These are phyloP conservation scores for Glycine tomentella DNA, from an alignment of 306 rosid species.

Conservation along the genomic window DNA sequence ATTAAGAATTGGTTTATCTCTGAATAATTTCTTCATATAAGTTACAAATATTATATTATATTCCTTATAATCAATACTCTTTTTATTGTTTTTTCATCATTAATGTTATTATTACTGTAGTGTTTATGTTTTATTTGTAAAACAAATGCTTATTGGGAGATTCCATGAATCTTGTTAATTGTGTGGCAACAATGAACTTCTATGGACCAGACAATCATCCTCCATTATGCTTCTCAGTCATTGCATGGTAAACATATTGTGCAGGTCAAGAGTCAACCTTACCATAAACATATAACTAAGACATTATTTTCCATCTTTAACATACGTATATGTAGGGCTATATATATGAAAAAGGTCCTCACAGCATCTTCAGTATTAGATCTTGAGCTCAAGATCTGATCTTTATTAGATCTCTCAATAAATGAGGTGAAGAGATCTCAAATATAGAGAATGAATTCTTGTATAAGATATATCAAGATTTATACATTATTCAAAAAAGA, in stretches of 20 bases:
- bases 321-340: neutral
- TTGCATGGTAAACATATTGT: neutral
- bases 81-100: neutral
- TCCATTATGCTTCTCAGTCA: neutral
- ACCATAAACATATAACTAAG: neutral
- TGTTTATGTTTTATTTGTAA: neutral
- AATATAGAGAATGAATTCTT: too few relatives aligned
- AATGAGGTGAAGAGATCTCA: too few relatives aligned
- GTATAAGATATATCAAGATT: too few relatives aligned
- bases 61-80: neutral
- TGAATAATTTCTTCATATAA: neutral
- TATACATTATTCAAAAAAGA: too few relatives aligned
- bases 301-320: neutral
- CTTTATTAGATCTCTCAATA: too few relatives aligned
- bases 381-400: too few relatives aligned
- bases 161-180: neutral
- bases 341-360: neutral
- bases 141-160: too few relatives aligned
- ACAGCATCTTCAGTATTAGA: too few relatives aligned
- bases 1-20: neutral
- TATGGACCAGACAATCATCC: neutral
- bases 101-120: neutral
- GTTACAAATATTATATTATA: too few relatives aligned
- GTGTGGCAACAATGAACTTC: neutral
- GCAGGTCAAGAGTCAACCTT: slow-evolving; percentile 13